Base-by-base conservation (phyloP, 768 basidiomycete species). In the Hericium erinaceus region DNA sequence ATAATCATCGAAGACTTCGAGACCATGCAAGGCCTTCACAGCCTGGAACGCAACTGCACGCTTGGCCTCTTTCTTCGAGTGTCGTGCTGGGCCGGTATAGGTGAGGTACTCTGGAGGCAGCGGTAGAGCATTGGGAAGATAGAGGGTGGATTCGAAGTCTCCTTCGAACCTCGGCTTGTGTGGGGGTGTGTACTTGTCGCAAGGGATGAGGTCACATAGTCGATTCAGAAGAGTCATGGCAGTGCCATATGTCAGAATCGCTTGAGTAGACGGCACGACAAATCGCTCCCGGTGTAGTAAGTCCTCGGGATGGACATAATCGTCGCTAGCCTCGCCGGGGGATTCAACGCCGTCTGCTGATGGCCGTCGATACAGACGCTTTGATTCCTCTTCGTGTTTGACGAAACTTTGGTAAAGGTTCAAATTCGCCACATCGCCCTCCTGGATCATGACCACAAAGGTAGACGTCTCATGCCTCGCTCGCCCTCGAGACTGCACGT, bases 401-500 rank as follows among this genome's bases (percentile, higher is more conserved):
- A 77, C 73, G 63, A 90, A 80, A 6, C 73, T 67, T 40, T 75
- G 68, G 66, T 92, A 92, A 55, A 79, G 78, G 20, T 74, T 74
- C 1, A 85, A 69, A 56, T 85, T 80, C 1, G 73, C 70, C 1
- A 72, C 67, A 51, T 85, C 77, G 52, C 80, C 79, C 58, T 85
- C 72, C 60, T 84, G 81, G 16, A 91, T 76, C 89, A 95, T 87
- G 33, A 94, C 77, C 48, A 94, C 74, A 63, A 89, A 95, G 2
- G 82, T 85, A 1, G 92, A 92, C 0, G 80, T 74, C 57, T 81
- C 80, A 59, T 84, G 86, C 49, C 93, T 77, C 0, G 93, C 92
- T 12, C 93, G 79, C 40, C 93, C 93, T 26, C 93, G 83, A 18
- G 89, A 92, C 68, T 95, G 93, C 44, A 95, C 81, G 63, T 95